Percentiles rank a stretch among this genome's conserved stretches.
These are phyloP conservation scores for Epichloe sp. DNA, from an alignment of 2,329 filamentous ascomycete genomes.

Conservation along the genomic window DNA sequence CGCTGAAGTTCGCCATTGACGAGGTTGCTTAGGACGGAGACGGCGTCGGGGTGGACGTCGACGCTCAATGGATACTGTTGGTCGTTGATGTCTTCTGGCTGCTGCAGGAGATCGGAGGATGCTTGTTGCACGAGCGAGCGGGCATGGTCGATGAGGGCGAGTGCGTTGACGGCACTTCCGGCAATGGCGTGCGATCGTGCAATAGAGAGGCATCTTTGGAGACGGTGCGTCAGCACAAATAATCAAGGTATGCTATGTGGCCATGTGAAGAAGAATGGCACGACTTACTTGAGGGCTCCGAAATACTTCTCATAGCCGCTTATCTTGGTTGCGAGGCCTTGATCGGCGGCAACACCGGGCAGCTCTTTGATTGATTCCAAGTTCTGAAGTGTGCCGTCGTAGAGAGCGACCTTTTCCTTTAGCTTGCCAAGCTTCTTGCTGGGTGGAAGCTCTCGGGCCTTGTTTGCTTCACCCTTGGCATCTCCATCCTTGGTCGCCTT, in stretches of 20 bases:
- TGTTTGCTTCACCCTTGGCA: slow-evolving; percentile 26
- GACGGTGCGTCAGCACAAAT: background rate
- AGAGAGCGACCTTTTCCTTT: slow-evolving; percentile 77
- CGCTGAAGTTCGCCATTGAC: slow-evolving; percentile 64
- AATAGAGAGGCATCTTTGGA: slow-evolving; percentile 61
- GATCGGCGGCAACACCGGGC: slow-evolving; percentile 78
- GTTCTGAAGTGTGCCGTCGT: slow-evolving; percentile 83
- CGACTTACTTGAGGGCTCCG: slow-evolving; percentile 64
- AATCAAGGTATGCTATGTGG: background rate
- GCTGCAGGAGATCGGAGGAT: slow-evolving; percentile 30
- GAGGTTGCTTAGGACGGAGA: slow-evolving; percentile 44
- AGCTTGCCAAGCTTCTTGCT: slow-evolving; percentile 67
- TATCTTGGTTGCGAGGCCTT: slow-evolving; percentile 62
- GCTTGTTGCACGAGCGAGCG: slow-evolving; percentile 47
- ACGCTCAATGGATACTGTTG: slow-evolving; percentile 44
- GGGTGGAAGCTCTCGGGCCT: slow-evolving; percentile 48
- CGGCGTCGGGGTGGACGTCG: slow-evolving; percentile 47
- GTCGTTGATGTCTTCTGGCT: slow-evolving; percentile 12
- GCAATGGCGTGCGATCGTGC: slow-evolving; percentile 72
- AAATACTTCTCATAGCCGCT: slow-evolving; percentile 73
- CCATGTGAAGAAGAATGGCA: background rate
- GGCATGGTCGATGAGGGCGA: slow-evolving; percentile 72
- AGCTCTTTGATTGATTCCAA: slow-evolving; percentile 82
- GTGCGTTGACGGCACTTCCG: slow-evolving; percentile 59
- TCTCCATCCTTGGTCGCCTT: slow-evolving; percentile 16